Base-by-base conservation (phyloP, 352 stramenopile species). In the Globisporangium polare region DNA sequence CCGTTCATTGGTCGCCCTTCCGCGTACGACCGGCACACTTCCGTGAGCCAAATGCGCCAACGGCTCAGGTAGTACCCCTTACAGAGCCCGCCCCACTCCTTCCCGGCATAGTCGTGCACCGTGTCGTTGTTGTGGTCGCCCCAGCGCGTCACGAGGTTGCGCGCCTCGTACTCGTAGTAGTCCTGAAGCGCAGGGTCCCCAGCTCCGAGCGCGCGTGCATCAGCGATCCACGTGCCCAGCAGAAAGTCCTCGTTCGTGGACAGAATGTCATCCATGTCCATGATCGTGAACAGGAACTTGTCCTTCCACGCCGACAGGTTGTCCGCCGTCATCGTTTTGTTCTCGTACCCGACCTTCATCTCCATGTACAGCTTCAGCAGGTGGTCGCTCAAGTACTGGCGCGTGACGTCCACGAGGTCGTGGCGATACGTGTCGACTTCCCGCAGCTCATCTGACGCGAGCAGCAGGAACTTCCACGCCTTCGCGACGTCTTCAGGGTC, bases 141-240 rank as follows among this genome's bases (percentile, higher is more conserved):
- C 83, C 83, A 92, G 2, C 83, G 79, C 4, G 83, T 92, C 53
- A 92, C 75, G 66, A 90, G 81, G 62, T 92, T 92, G 24, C 83
- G 80, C n/a, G 83, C 83, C 66, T 92, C 79, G 62, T 90, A 92
- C 64, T 92, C 83, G 61, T 84, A 88, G 63, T 90, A 92, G 18
- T 74, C 62, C 41, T 78, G 66, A 18, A 88, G 64, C 0, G 64
- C 54, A 3, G 43, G 29, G 26, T 82, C 60, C 2, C 56, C 58
- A 18, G 59, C 60, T 9, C 65, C 77, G 8, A 92, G 69, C 0
- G 69, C 69, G 6, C 77, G 77, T 0, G 83, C 83, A 53, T 90
- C 77, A 17, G 66, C 66, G 56, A 90, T 79, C 83, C 83, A 92
- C 5, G 79, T 83, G 12, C 83, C 83, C 12, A 92, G 69, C 26